A percentile compares a stretch with the other conserved stretches of the same genome.
Conservation (phyloP, 2,329 filamentous ascomycete genomes). For the Phialophora expanda region DNA sequence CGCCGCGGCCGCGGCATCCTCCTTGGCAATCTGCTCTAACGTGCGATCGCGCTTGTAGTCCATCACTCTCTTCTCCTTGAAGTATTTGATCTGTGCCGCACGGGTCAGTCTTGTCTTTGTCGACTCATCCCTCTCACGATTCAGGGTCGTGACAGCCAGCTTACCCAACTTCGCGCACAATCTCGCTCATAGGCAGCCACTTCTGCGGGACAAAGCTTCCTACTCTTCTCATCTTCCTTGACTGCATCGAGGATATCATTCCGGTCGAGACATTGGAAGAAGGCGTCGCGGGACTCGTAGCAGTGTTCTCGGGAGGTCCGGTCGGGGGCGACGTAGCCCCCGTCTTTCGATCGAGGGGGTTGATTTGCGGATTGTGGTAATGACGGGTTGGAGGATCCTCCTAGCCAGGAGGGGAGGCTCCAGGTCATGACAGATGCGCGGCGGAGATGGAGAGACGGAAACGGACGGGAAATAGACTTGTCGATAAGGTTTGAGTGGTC, state of each 20-base stretch:
- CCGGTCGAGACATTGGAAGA: constrained; percentile 85
- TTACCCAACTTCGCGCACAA: constrained; percentile 88
- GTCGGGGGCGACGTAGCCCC: constrained; percentile 78
- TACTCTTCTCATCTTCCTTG: constrained; percentile 60
- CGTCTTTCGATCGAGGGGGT: constrained; percentile 57
- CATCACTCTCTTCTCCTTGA: constrained; percentile 94
- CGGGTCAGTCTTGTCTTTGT: background rate
- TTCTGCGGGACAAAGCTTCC: constrained; percentile 65
- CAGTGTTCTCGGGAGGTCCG: constrained; percentile 79
- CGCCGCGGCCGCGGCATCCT: constrained; percentile 70
- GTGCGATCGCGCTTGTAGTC: constrained; percentile 85
- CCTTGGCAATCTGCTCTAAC: constrained; percentile 73
- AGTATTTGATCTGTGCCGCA: constrained; percentile 82
- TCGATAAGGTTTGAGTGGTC: background rate
- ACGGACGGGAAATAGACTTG: background rate
- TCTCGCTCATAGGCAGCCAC: constrained; percentile 75
- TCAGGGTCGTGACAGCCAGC: constrained; percentile 44
- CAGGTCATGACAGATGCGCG: constrained; percentile 33
- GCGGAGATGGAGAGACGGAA: background rate
- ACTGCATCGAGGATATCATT: constrained; percentile 80
- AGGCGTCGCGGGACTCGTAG: constrained; percentile 87
- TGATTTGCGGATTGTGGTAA: constrained; percentile 39
- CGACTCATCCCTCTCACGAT: background rate
- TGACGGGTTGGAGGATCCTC: constrained; percentile 39
- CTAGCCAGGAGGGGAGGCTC: constrained; percentile 39